Evolutionary conservation across 1,139 yeast genomes (phyloP), one percentile per base, ranked within the genome.

Genomic region (Suhomyces terraborum): DNA sequence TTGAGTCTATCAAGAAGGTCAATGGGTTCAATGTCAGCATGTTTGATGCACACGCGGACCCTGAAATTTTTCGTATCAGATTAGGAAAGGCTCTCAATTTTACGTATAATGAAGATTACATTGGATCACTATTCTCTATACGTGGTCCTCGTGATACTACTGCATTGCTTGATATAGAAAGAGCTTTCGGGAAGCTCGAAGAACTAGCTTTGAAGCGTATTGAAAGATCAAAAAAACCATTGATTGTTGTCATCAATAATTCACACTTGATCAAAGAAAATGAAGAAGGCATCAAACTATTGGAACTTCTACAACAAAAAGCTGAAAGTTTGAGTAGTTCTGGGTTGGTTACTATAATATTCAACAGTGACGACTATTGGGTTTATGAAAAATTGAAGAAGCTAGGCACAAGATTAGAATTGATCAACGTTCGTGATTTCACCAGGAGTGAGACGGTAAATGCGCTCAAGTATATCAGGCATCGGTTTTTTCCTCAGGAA

Each of bases 301-400:
- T 87, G n/a, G 95, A 86, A 52, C 66, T 87, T 34, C 64, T 87
- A 33, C 95, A 87, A 52, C 95, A 87, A 54, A 86, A 87, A 55
- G 95, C 95, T 0, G 95, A 87, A 56, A 62, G 81, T 10, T 69
- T 87, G 34, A 79, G 91, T 50, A 93, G 93, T 2, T 74, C 88
- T 0, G 91, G 93, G 0, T 66, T 87, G 40, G 83, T 82, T 12
- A 87, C 94, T 0, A 78, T 86, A 61, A 67, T 87, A 4, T 86
- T 87, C 67, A 84, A 85, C 53, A 80, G 88, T 47, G 95, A 87
- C 61, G 95, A 87, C 55, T 87, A 87, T 61, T 87, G 95, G 95
- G 77, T 87, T 1, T 87, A 85, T 58, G 95, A 87, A 53, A 78
- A 88, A 45, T 66, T 87, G 49, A 84, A 84, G 53, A 77, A 75